These are phyloP conservation scores for Pseudomicrostroma phylloplanum DNA, from an alignment of 1,284 basidiomycete species.

Conservation along the genomic window DNA sequence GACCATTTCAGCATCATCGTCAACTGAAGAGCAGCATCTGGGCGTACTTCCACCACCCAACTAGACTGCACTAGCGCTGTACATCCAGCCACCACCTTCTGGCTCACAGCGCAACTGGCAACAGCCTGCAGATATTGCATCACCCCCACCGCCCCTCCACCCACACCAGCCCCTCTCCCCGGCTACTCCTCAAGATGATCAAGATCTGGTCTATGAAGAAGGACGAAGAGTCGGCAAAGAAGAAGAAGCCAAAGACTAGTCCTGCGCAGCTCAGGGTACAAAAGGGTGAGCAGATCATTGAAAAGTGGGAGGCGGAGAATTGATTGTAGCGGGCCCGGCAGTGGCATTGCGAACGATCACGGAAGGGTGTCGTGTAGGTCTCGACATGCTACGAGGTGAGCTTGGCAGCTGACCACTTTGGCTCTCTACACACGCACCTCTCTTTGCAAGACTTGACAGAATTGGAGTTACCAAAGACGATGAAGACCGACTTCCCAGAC, in stretches of 20 bases:
- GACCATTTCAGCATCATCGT: too few relatives aligned
- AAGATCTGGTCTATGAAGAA: conserved; percentile 49
- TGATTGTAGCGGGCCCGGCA: too few relatives aligned
- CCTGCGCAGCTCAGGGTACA: conserved; percentile 96
- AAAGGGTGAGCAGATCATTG: conserved; percentile 65
- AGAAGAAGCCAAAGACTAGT: conserved; percentile 66
- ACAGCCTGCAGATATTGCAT: too few relatives aligned
- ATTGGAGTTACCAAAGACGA: conserved; percentile 87
- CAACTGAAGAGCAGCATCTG: too few relatives aligned
- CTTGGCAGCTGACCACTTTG: neutral
- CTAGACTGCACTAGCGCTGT: too few relatives aligned
- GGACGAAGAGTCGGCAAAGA: conserved; percentile 44
- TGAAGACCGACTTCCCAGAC: conserved; percentile 90
- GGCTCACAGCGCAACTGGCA: too few relatives aligned
- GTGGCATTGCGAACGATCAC: too few relatives aligned
- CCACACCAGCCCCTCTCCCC: neutral
- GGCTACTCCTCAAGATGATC: conserved; percentile 16
- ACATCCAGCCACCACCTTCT: too few relatives aligned
- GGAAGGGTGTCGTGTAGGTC: too few relatives aligned
- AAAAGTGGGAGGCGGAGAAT: neutral
- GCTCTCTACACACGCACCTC: conserved; percentile 2
- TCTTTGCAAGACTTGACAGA: conserved; percentile 81
- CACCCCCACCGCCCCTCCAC: neutral
- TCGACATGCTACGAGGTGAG: too few relatives aligned
- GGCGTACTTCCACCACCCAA: too few relatives aligned